Evolutionary conservation across 2,329 filamentous ascomycete genomes (phyloP), one percentile per base, ranked within the genome.

Genomic region (Fusarium sublunatum): DNA sequence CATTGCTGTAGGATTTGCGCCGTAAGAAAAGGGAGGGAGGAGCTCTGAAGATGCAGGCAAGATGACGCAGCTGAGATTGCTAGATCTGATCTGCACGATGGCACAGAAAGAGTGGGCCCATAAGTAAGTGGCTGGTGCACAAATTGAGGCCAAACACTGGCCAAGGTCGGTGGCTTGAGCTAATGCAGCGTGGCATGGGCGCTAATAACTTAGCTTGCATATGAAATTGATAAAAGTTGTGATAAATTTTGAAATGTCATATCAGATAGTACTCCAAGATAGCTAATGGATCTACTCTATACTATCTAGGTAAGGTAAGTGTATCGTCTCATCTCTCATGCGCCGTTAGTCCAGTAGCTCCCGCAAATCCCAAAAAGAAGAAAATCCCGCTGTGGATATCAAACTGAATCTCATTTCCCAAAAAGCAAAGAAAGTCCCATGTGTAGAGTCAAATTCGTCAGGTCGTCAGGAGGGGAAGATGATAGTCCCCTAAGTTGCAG

Each of bases 1-100:
- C 74, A 76, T 75, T 39, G 13, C 38, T 46, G n/a, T 29, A 24
- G 49, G 25, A 35, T 43, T 38, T 26, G 11, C 9, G 31, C 38
- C 43, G 24, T 36, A 29, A 62, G 34, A 25, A n/a, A 26, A 39
- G 32, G 15, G 48, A 35, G 32, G 19, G 19, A 19, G 19, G 19
- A 19, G 19, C 19, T 11, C 26, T 25, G 25, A 42, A 39, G 29
- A 53, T 22, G 22, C 35, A 40, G n/a, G 19, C 11, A 58, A 55
- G 52, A 53, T 64, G 61, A 57, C 53, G 61, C 46, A 45, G 49
- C 31, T 51, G 42, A 52, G 39, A 43, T 55, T 39, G 36, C 48
- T 55, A 54, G 34, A 36, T 13, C 31, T 43, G 60, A 59, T 62
- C 42, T 50, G 60, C 60, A 64, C 49, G 28, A 45, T 46, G 45